Evolutionary conservation across 768 basidiomycete genomes (phyloP).

Genomic region (Hypholoma fasciculare): DNA sequence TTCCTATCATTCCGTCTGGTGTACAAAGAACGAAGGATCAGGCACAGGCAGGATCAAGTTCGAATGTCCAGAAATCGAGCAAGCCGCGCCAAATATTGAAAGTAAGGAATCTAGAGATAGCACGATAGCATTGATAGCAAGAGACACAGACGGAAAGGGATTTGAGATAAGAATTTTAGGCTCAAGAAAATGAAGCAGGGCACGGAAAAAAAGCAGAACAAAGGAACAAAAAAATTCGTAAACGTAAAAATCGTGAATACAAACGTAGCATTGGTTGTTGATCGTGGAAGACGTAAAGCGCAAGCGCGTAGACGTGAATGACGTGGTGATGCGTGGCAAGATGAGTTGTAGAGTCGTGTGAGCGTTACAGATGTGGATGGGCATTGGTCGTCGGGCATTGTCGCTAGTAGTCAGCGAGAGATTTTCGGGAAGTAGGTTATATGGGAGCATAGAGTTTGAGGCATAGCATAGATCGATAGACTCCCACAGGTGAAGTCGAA

Average conservation of each 20-base stretch:
- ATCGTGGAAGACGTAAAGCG: background rate
- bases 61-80: background rate
- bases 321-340: background rate
- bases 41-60: background rate
- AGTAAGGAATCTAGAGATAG: background rate
- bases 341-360: conserved; percentile 3
- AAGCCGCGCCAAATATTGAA: background rate
- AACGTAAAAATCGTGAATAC: conserved; percentile 1
- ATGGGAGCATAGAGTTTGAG: conserved; percentile 2
- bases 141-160: background rate
- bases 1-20: background rate
- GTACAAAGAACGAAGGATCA: background rate
- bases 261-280: background rate
- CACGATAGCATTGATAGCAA: conserved; percentile 8
- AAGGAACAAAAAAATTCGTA: background rate
- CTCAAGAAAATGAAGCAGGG: background rate
- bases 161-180: background rate
- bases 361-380: background rate
- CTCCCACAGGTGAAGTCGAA: background rate
- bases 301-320: background rate
- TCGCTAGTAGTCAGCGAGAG: background rate
- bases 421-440: background rate
- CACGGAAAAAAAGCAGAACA: background rate
- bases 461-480: conserved; percentile 6
- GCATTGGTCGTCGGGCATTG: background rate